phyloP scores from a whole-genome alignment of 768 basidiomycete genomes.

The Suillus plorans region DNA sequence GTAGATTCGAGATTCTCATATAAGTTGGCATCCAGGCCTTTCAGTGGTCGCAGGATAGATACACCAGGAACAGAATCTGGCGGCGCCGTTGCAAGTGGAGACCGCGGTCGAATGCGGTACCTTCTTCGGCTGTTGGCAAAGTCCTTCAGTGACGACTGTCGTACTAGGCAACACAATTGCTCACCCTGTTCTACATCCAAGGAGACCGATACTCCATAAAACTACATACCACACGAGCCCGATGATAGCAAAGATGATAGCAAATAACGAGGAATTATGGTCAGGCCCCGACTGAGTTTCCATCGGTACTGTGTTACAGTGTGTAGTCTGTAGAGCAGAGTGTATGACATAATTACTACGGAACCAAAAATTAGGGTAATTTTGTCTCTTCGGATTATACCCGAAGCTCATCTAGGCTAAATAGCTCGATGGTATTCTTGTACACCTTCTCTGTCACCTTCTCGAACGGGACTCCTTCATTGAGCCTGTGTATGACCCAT shows the following conservation, averaged over 20 bases:
- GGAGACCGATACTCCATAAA: slow-evolving; percentile 62
- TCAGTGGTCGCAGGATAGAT: slow-evolving; percentile 90
- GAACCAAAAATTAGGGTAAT: neutral
- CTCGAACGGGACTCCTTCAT: slow-evolving; percentile 49
- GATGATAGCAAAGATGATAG: slow-evolving; percentile 30
- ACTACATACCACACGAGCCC: slow-evolving; percentile 60
- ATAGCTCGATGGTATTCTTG: slow-evolving; percentile 63
- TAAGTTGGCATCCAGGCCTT: slow-evolving; percentile 92
- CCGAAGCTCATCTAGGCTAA: slow-evolving; percentile 45
- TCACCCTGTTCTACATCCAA: slow-evolving; percentile 73
- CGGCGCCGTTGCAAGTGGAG: slow-evolving; percentile 53
- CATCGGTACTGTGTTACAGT: neutral
- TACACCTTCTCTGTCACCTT: slow-evolving; percentile 56
- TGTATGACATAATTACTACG: neutral
- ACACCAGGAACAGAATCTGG: slow-evolving; percentile 71
- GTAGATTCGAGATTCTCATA: slow-evolving; percentile 96
- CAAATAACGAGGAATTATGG: neutral
- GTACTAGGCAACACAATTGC: slow-evolving; percentile 24
- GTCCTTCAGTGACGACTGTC: neutral
- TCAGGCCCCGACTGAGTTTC: neutral
- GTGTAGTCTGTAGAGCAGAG: no score
- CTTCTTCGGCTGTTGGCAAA: slow-evolving; percentile 58
- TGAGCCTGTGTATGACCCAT: slow-evolving; percentile 59
- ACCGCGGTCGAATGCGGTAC: slow-evolving; percentile 67
- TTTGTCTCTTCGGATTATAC: neutral